Base-by-base conservation (phyloP, 1,139 yeast species). In the Hansenula anomala region DNA sequence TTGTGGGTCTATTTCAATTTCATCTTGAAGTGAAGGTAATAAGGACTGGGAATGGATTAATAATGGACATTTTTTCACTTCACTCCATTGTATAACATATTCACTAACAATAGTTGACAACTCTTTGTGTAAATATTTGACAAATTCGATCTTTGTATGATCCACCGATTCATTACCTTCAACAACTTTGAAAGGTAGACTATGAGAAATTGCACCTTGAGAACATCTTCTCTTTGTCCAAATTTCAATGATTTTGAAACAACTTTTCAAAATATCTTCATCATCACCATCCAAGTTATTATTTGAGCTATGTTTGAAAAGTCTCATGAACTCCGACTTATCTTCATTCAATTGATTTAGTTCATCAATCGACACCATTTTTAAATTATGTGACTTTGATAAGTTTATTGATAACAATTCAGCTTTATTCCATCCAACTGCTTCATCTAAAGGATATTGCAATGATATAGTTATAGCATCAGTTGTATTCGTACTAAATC, bases 81-180 rank as follows among this genome's bases (percentile, higher is more conserved):
- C 15, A 14, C 28, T 15, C 19, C 15, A 34, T 24, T 38, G 27
- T 20, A 25, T 30, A 27, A 48, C 13, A 38, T 40, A 40, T 34
- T 62, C 63, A 33, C 60, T 57, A 7, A 59, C 43, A 24, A 13
- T 48, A 32, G 20, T 40, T 39, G 3, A 56, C 17, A 40, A 56
- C 61, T n/a, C 28, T 34, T 6, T 34, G 39, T 28, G 39, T 28
- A 44, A 9, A 20, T 34, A 44, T n/a, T 33, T 36, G 36, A 45
- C 18, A 35, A 41, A 38, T 14, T 41, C 36, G 19, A 25, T 16
- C 8, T 22, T 26, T n/a, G 4, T 26, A n/a, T 20, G 6, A 6
- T 20, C 22, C 6, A 20, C 9, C 9, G 9, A 20, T 20, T 20
- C 22, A 6, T 9, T 9, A 9, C 9, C 9, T 20, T 20, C 22